Evolutionary conservation across 1,139 yeast species (phyloP), one percentile per base, ranked within the genome.

Genomic region (Hansenula anomala): DNA sequence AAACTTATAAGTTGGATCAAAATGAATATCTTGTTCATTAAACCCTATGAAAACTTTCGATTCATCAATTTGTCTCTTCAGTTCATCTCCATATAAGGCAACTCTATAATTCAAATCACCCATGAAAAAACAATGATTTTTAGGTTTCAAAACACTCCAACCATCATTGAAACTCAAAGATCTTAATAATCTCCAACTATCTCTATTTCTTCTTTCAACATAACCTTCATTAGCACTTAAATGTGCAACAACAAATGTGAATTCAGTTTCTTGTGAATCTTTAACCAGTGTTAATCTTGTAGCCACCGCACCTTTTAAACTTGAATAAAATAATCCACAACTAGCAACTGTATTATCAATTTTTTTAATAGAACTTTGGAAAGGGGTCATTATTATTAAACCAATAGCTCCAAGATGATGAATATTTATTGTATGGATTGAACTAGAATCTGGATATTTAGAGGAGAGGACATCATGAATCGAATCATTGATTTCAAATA

Each of bases 81-180:
- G 66, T 56, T 88, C 96, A 57, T 88, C 96, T 3, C 39, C 31
- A 42, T 34, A 33, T 40, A 38, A 32, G 28, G 28, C 12, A 7
- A 56, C 73, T 37, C 97, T 69, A 59, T 84, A 89, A 58, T 89
- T 89, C 51, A 89, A 65, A 58, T 89, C 97, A 0, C 97, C 97
- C 70, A 86, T 62, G 41, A 88, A 61, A 51, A 88, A 83, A 11
- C 80, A 61, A 55, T 85, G 95, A 7, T 71, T 54, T 0, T 63
- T 55, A 1, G 80, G 81, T 51, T 71, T 76, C 41, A 77, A 63
- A n/a, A 73, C 66, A 33, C 76, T 78, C 59, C 55, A 69, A 3
- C 79, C 83, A 54, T 80, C 88, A 7, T 71, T 73, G 58, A 81
- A 80, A 44, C 73, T 76, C 36, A 85, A 58, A 4, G 76, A 68